A percentile compares a stretch with the other conserved stretches of the same genome.
These are phyloP conservation scores for Colletotrichum lupini DNA, from an alignment of 2,329 filamentous ascomycete genomes.

Conservation along the genomic window DNA sequence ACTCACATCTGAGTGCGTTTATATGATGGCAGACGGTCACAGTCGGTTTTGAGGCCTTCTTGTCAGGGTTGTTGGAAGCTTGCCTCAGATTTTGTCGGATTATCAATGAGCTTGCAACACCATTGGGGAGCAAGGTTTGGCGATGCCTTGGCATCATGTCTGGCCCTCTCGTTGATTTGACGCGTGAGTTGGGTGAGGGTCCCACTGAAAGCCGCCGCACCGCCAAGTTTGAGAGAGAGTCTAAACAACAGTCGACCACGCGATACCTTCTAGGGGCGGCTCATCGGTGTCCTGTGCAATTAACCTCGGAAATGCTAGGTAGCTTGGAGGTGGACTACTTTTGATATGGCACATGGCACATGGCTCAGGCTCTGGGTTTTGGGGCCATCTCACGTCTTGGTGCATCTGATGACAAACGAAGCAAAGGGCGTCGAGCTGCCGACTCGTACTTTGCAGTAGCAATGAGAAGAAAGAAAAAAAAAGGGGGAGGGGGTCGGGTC, in stretches of 20 bases:
- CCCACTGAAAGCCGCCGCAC: not conserved
- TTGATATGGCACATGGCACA: too few relatives aligned
- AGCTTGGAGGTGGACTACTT: not conserved
- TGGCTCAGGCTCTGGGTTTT: not conserved
- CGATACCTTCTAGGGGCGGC: too few relatives aligned
- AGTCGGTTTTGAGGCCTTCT: not conserved
- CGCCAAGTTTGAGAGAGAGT: not conserved
- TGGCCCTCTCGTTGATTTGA: not conserved
- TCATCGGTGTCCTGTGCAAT: not conserved
- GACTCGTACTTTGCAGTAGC: conserved; percentile 1
- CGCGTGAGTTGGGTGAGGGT: not conserved
- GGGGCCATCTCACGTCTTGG: not conserved
- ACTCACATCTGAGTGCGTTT: not conserved
- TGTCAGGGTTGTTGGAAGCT: not conserved
- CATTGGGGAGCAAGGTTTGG: not conserved
- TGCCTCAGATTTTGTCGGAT: conserved; percentile 8
- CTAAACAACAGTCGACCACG: not conserved
- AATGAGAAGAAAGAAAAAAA: conserved; percentile 11
- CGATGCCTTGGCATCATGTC: not conserved
- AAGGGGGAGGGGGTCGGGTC: conserved; percentile 7
- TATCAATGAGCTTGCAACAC: not conserved
- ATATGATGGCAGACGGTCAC: not conserved
- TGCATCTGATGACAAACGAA: conserved; percentile 13
- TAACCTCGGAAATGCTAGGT: not conserved
- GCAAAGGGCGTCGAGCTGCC: conserved; percentile 7